Evolutionary conservation across 148 eudicot species (phyloP), one percentile per base, ranked within the genome.

Genomic region (Polygonum aviculare): DNA sequence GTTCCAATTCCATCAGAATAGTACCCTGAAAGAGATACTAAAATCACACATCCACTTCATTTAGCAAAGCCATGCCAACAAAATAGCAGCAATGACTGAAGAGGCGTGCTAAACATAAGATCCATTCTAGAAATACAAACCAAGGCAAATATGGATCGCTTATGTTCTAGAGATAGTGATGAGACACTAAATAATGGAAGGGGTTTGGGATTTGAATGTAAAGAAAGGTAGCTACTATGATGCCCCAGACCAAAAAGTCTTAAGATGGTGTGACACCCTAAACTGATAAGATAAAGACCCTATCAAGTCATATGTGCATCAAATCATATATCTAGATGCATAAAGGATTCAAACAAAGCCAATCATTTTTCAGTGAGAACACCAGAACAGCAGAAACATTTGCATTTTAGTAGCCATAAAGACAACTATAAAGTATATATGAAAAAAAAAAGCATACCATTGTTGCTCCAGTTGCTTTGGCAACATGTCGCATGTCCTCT

Each of bases 401-500:
- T 44, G 5, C 39, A 60, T 22, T 60, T 57, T 22, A 26, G 3
- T 2, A 9, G 26, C 35, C 67, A 26, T 9, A 60, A 60, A 60
- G 67, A 60, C 26, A 21, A 33, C n/a, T 18, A 54, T n/a, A 60
- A 22, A 60, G 67, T 3, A 57, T 60, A 12, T 3, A 57, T 60
- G 4, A 22, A 14, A 60, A 39, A 21, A 49, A 11, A 36, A 62
- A 74, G 80, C 86, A 74, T 92, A 94, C 98, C 93, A 85, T 70
- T 49, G 96, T 90, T 72, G 94, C 98, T 83, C 97, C 98, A 15
- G 98, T 95, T 35, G 98, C 97, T 83, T 92, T 95, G 83, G 97
- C 99, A 79, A 95, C 97, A 86, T 93, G 98, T 41, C 99, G 94
- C 73, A 93, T 81, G 82, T 95, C 98, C 74, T 95, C 98, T 80